A percentile compares a stretch with the other conserved stretches of the same genome.
These are phyloP conservation scores for Magnaporthiopsis poae DNA, from an alignment of 2,329 filamentous ascomycete genomes.

Conservation along the genomic window DNA sequence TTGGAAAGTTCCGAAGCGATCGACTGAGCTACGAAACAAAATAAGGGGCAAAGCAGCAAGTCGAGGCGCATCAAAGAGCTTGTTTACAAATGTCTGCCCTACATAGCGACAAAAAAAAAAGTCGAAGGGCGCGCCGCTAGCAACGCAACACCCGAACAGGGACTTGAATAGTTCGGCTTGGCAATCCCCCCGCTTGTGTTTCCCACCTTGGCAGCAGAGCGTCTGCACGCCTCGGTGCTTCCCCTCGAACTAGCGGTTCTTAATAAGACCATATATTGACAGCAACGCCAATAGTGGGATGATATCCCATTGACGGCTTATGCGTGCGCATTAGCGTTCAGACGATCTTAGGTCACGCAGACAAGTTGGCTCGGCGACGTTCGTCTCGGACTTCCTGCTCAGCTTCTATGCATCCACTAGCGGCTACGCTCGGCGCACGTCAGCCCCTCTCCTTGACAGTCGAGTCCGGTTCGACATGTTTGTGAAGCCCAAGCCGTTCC, in stretches of 20 bases:
- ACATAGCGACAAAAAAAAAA: too few relatives aligned
- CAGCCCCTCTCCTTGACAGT: too few relatives aligned
- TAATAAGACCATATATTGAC: neutral
- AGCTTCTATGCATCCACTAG: too few relatives aligned
- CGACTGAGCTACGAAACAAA: neutral
- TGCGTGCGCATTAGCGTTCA: neutral
- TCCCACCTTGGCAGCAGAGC: too few relatives aligned
- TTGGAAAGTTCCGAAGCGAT: neutral
- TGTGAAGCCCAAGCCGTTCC: neutral
- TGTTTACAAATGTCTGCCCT: neutral
- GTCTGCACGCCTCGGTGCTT: too few relatives aligned
- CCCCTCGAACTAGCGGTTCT: too few relatives aligned
- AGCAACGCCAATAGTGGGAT: neutral
- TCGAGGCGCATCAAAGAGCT: neutral
- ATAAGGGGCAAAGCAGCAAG: neutral
- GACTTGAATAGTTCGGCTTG: neutral
- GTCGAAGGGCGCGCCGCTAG: neutral
- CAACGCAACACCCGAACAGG: too few relatives aligned
- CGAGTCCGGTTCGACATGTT: neutral
- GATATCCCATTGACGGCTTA: neutral
- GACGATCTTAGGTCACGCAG: neutral
- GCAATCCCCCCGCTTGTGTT: neutral
- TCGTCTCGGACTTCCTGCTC: neutral
- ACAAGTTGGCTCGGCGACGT: neutral
- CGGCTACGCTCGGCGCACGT: too few relatives aligned